phyloP scores from a whole-genome alignment of 495 filamentous ascomycete species.

The Penicillium pulvis region DNA sequence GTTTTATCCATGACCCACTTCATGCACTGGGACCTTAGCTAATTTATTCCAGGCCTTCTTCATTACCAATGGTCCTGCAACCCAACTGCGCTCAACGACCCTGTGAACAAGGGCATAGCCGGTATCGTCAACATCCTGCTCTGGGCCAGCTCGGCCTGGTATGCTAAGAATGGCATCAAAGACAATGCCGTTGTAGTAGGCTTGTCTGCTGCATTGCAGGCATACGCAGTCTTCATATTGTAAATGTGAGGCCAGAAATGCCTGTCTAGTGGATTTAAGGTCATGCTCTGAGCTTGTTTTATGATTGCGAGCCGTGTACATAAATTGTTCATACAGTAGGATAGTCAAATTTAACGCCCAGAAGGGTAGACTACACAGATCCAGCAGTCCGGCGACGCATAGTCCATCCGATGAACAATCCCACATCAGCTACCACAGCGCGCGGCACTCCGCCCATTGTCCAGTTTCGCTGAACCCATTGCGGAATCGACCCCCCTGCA shows the following conservation, averaged over 20 bases:
- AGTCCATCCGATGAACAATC: constrained; percentile 64
- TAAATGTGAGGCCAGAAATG: constrained; percentile 3
- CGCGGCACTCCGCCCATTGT: constrained; percentile 60
- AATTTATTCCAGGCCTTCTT: constrained; percentile 23
- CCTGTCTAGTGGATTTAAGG: background rate
- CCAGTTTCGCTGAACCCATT: constrained; percentile 62
- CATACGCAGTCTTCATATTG: constrained; percentile 23
- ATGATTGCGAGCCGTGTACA: background rate
- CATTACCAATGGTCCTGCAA: constrained; percentile 36
- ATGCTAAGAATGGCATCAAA: constrained; percentile 29
- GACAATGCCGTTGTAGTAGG: constrained; percentile 27
- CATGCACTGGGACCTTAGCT: background rate
- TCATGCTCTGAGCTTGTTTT: background rate
- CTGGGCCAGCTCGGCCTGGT: constrained; percentile 35
- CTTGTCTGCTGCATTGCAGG: constrained; percentile 30
- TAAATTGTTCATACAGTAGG: background rate
- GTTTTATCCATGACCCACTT: background rate
- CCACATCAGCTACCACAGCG: constrained; percentile 71
- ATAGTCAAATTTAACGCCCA: too few relatives aligned
- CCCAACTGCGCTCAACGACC: constrained; percentile 27
- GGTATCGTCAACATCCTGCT: constrained; percentile 30
- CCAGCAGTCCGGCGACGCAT: background rate
- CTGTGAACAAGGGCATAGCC: constrained; percentile 33
- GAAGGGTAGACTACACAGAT: background rate
- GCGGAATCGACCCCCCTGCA: constrained; percentile 64